These are phyloP conservation scores for Colletotrichum gigasporum DNA, from an alignment of 2,329 filamentous ascomycete genomes.

Conservation along the genomic window DNA sequence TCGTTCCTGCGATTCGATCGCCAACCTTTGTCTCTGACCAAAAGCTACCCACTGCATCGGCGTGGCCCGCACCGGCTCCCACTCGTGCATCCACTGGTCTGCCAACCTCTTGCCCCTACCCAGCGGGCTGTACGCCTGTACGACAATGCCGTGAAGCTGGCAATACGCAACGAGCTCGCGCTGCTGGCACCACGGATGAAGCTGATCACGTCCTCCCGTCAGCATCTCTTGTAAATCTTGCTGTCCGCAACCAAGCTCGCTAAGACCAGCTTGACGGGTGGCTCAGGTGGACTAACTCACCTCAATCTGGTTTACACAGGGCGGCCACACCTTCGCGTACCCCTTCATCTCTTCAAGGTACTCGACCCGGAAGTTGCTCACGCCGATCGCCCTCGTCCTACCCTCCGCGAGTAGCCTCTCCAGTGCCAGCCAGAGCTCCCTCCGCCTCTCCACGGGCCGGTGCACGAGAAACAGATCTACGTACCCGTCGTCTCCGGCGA, in stretches of 20 bases:
- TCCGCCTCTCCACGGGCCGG: conserved; percentile 65
- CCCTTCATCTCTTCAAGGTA: conserved; percentile 75
- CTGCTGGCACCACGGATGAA: conserved; percentile 77
- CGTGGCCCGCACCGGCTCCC: neutral
- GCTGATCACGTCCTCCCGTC: conserved; percentile 59
- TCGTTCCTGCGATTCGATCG: conserved; percentile 69
- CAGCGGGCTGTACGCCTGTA: conserved; percentile 52
- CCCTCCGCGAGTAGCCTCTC: conserved; percentile 70
- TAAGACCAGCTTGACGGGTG: too few relatives aligned
- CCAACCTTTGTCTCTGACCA: too few relatives aligned
- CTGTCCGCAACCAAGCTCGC: conserved; percentile 38
- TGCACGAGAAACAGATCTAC: conserved; percentile 79
- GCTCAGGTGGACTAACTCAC: too few relatives aligned
- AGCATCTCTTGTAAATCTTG: conserved; percentile 49
- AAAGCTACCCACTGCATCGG: conserved; percentile 33
- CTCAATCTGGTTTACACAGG: conserved; percentile 80
- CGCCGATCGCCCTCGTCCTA: conserved; percentile 72
- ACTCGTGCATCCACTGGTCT: conserved; percentile 60
- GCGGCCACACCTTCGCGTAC: conserved; percentile 73
- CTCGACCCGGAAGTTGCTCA: conserved; percentile 75
- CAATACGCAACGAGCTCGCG: conserved; percentile 59
- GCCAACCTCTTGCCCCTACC: conserved; percentile 47
- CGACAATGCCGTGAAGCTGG: conserved; percentile 78
- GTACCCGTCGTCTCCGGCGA: conserved; percentile 66
- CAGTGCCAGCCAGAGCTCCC: conserved; percentile 72